These are phyloP conservation scores for Cryptococcus sp. DNA, from an alignment of 1,284 basidiomycete species.

Conservation along the genomic window DNA sequence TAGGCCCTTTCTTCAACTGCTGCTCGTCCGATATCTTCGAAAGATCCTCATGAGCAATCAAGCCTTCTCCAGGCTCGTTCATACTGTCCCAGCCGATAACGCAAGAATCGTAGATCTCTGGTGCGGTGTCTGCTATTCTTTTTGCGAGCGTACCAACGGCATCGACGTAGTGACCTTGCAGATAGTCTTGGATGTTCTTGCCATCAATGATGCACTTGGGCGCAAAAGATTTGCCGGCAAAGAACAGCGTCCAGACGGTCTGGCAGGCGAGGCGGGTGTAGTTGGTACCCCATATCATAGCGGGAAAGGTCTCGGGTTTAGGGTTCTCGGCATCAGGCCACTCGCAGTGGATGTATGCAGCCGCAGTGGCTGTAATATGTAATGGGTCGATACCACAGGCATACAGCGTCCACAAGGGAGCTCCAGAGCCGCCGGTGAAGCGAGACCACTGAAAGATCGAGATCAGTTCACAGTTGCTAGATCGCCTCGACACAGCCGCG, in stretches of 20 bases:
- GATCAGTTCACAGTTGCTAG: neutral
- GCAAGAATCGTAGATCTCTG: slow-evolving; percentile 73
- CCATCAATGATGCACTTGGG: slow-evolving; percentile 91
- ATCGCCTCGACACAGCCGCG: neutral
- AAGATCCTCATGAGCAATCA: slow-evolving; percentile 77
- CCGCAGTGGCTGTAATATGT: slow-evolving; percentile 78
- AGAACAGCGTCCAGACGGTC: slow-evolving; percentile 93
- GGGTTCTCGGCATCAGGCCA: slow-evolving; percentile 65
- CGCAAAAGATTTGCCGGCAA: slow-evolving; percentile 84
- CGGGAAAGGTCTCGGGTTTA: slow-evolving; percentile 73
- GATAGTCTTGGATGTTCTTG: slow-evolving; percentile 87
- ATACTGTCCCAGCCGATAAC: slow-evolving; percentile 96
- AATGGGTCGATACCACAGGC: slow-evolving; percentile 90
- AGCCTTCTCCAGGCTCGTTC: slow-evolving; percentile 91
- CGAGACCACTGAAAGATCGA: slow-evolving; percentile 79
- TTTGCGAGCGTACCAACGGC: slow-evolving; percentile 76
- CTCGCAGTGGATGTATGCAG: slow-evolving; percentile 86
- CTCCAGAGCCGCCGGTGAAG: slow-evolving; percentile 93
- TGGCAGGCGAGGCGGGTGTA: slow-evolving; percentile 85
- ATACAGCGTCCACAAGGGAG: slow-evolving; percentile 89
- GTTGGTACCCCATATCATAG: slow-evolving; percentile 97
- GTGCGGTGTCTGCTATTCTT: slow-evolving; percentile 66
- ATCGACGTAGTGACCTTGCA: slow-evolving; percentile 80
- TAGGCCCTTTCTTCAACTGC: slow-evolving; percentile 79
- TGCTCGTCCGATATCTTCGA: slow-evolving; percentile 65